Evolutionary conservation across 2,329 filamentous ascomycete species (phyloP), one percentile per base, ranked within the genome.

Genomic region (Venturia carpophila): DNA sequence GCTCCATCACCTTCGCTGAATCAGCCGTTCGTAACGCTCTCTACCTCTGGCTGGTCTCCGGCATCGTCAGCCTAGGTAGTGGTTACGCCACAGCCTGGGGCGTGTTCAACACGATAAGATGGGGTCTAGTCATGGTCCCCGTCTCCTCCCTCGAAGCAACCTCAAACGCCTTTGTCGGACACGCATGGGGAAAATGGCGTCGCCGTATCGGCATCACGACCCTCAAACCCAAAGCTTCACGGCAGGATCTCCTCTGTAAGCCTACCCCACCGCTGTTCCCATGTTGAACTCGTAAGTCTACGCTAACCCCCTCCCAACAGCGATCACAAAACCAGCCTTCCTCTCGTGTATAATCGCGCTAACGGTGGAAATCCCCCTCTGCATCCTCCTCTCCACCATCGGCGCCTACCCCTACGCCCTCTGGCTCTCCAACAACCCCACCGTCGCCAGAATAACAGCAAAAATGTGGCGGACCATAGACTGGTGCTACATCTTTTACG

Each of bases 91-190:
- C 87, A 41, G 86, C 87, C 0, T 91, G 87, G 87, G 85, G 87
- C 1, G 78, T 90, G 11, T 91, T 91, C 76, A 88, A 83, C 65
- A 90, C 87, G 0, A 90, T 91, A 52, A 81, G 87, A 17, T 90
- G 87, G 87, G 88, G 87, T 0, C 76, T 91, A 0, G 77, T 91
- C 39, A 91, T 91, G 87, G 86, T 90, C 0, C 87, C 87, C 0
- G 85, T 91, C 0, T 82, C 85, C 67, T 81, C 87, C 0, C 76
- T 90, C 0, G 87, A 91, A 72, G 83, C 84, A 1, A 87, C 87
- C 0, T 79, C 85, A 0, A 75, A 88, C 0, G 79, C 85, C 0
- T 90, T 90, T 69, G 79, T 89, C 19, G 86, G 87, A 0, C 87
- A 91, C 68, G 75, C 74, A 1, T 91, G 87, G 87, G 87, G 87